Evolutionary conservation across 2,329 filamentous ascomycete genomes (phyloP), one percentile per base, ranked within the genome.

Genomic region (Xylariaceae sp.): DNA sequence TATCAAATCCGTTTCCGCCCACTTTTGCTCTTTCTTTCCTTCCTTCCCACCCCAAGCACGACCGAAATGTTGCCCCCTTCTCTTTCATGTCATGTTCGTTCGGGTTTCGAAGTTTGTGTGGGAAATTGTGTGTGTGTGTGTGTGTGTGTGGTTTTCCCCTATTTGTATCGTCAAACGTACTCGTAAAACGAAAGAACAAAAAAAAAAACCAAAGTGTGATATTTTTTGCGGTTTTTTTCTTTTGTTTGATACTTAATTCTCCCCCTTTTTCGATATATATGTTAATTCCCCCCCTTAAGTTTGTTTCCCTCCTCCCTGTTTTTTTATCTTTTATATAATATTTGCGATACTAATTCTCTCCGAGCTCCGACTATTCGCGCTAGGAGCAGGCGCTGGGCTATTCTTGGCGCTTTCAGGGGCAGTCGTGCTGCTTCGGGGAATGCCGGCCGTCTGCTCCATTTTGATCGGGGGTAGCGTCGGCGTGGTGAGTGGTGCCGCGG

Each of bases 331-430:
- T 71, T 65, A 74, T 49, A 78, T 77, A 58, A 78, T 78, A 66
- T 78, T 77, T 55, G 74, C 75, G 59, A 79, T 78, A 67, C 76
- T 76, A 61, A 78, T 76, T 55, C 76, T 71, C 71, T 78, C 72
- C 67, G 79, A 72, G 66, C 64, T 77, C 60, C 74, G 74, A 39
- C 69, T 74, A 60, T 73, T 74, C 11, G 66, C 61, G 55, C 64
- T 56, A 18, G 64, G 53, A 23, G 64, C 67, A 2, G 68, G 64
- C 15, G 70, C 67, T 23, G 73, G 70, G 47, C 74, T 75, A 44
- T 71, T 70, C n/a, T 75, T 62, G 61, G 66, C 54, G 64, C 68
- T 58, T 64, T 71, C 62, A 9, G 64, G 56, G 17, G 63, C 67
- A n/a, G 61, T 58, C 23, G 55, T 62, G 39, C 59, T 61, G 49